Evolutionary conservation across 2,329 filamentous ascomycete species (phyloP).

Genomic region (Paracoccidioides brasiliensis): DNA sequence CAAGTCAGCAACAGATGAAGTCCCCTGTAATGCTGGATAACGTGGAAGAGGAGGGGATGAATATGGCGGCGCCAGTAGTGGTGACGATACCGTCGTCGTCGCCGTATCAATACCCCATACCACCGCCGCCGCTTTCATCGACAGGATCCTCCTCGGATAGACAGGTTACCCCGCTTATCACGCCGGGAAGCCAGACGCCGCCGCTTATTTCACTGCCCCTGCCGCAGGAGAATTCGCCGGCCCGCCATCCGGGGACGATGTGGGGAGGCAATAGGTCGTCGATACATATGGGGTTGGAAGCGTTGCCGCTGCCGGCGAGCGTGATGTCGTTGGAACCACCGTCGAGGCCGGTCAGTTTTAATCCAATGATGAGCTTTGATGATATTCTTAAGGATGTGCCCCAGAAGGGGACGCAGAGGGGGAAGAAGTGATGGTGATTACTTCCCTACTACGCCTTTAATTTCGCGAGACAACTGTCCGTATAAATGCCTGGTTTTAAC

Average conservation of each 20-base stretch:
- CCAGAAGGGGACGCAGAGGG: conserved; percentile 20
- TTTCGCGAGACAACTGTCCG: background rate
- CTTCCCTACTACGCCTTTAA: background rate
- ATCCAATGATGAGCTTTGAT: conserved; percentile 38
- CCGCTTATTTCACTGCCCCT: conserved; percentile 24
- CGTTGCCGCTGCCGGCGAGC: conserved; percentile 30
- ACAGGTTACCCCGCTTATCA: conserved; percentile 21
- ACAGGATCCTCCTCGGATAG: conserved; percentile 15
- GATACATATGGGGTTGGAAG: conserved; percentile 34
- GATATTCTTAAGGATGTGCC: conserved; percentile 33
- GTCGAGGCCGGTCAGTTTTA: conserved; percentile 27
- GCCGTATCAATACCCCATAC: conserved; percentile 1
- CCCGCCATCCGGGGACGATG: conserved; percentile 12
- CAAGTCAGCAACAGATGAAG: conserved; percentile 27
- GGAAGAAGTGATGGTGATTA: conserved; percentile 13
- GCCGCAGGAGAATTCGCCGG: conserved; percentile 21
- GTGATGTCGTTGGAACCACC: conserved; percentile 30
- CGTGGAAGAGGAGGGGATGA: background rate
- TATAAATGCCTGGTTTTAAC: no score
- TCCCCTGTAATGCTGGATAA: conserved; percentile 20
- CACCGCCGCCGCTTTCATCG: conserved; percentile 11
- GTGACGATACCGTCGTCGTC: background rate
- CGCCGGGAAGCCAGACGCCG: conserved; percentile 17
- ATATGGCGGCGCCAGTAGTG: background rate
- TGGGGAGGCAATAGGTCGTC: conserved; percentile 29